Evolutionary conservation across 2,329 filamentous ascomycete species (phyloP), one percentile per base, ranked within the genome.

Genomic region (Trichoderma koningii): DNA sequence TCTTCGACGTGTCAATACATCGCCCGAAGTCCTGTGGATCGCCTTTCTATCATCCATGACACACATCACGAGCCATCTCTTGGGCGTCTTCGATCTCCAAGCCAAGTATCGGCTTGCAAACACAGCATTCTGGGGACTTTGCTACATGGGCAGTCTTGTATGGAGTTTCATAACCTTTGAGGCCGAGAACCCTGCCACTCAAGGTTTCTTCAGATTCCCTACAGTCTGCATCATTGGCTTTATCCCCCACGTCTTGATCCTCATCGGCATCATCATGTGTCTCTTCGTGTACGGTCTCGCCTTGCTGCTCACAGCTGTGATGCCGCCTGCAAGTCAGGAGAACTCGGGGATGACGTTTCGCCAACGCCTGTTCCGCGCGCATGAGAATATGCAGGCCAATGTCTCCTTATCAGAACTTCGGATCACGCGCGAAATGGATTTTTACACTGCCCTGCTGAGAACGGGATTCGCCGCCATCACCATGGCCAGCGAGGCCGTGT

Each of bases 191-290:
- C 76, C 87, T 5, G 74, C 79, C 0, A 79, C 79, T 23, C 85
- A 88, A 72, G 89, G 91, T 4, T 82, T 97, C 12, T 81, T 97
- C 48, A 86, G 92, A 67, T 97, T 96, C 69, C 95, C 95, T 3
- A 97, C 93, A 0, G 93, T 98, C 47, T 97, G 92, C 72, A 93
- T 98, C 66, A 90, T 98, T 34, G 92, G 94, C 0, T 97, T 98
- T 74, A 90, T 98, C 42, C 95, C 95, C 1, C 94, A 98, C 75
- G 83, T 98, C n/a, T 80, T 97, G 26, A 91, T 98, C 14, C 78
- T 98, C 1, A 71, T 85, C 7, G 95, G 94, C 0, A 97, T 97
- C 53, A 66, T 86, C 5, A 79, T 89, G 17, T 98, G 95, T 73
- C 82, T 86, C 3, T 73, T 82, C 7, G 96, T 99, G 55, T 98